Evolutionary conservation across 202 grass and related monocot genomes (phyloP).

Genomic region (Carex arenaria): DNA sequence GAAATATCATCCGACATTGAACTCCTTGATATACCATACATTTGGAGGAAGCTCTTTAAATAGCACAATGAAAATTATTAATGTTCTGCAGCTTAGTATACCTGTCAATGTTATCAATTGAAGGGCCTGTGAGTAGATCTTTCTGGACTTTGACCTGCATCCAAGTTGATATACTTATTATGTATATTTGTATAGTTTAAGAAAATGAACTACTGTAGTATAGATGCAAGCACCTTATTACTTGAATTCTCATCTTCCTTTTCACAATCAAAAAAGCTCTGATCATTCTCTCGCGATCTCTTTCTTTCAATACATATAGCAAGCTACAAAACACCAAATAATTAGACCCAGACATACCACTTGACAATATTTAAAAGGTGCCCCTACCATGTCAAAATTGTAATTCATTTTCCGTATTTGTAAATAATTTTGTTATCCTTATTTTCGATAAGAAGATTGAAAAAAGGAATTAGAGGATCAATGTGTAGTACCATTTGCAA

Average conservation of each 20-base stretch:
- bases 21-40: not conserved
- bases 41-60: not conserved
- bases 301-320: conserved; percentile 89
- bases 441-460: not conserved
- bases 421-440: conserved; percentile 2
- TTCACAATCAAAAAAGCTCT: conserved; percentile 30
- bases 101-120: conserved; percentile 30
- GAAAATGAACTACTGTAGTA: not conserved
- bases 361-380: not conserved
- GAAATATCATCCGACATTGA: not conserved
- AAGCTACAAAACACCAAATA: conserved; percentile 44
- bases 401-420: not conserved
- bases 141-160: conserved; percentile 36
- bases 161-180: conserved; percentile 16
- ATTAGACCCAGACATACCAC: not conserved
- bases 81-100: not conserved
- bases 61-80: not conserved
- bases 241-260: conserved; percentile 39
- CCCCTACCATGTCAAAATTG: not conserved
- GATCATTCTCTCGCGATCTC: conserved; percentile 48
- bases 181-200: not conserved
- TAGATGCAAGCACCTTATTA: conserved; percentile 38
- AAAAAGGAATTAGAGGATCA: not conserved
- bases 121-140: conserved; percentile 15
- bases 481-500: conserved; percentile 76